Evolutionary conservation across 257 asterid species (phyloP).

Genomic region (Capsicum baccatum): DNA sequence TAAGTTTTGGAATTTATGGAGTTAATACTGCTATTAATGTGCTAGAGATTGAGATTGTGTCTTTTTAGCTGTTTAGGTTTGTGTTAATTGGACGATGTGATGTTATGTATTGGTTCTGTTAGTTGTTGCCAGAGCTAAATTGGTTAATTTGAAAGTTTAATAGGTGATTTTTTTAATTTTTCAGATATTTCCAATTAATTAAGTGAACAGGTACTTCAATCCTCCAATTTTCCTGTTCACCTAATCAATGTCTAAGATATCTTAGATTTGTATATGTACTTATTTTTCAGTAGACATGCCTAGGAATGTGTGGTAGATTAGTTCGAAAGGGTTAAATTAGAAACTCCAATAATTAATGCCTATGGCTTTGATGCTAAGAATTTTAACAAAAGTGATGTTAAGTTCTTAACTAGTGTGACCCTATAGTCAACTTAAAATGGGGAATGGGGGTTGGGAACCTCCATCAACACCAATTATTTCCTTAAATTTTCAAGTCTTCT

Average conservation of each 20-base stretch:
- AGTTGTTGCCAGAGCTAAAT: neutral
- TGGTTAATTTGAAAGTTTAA: neutral
- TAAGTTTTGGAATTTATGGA: slow-evolving; percentile 22
- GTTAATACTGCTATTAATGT: slow-evolving; percentile 1
- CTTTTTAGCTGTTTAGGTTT: neutral
- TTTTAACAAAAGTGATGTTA: neutral
- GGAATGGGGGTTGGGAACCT: neutral
- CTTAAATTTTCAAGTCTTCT: neutral
- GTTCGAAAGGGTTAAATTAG: slow-evolving; percentile 1
- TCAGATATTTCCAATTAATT: slow-evolving; percentile 16
- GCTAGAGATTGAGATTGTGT: neutral
- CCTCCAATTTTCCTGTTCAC: neutral
- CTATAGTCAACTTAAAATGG: neutral
- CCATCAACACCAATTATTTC: neutral
- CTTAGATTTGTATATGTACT: neutral
- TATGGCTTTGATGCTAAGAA: slow-evolving; percentile 10
- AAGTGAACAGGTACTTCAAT: neutral
- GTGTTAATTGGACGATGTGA: neutral
- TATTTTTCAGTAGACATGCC: slow-evolving; percentile 1
- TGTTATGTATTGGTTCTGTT: neutral
- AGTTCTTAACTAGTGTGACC: slow-evolving; percentile 2
- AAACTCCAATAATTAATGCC: neutral
- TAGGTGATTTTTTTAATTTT: neutral
- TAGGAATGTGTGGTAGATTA: slow-evolving; percentile 19
- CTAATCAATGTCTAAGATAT: neutral